Evolutionary conservation across 1,284 basidiomycete species (phyloP).

Genomic region (Ceratobasidium theobromae): DNA sequence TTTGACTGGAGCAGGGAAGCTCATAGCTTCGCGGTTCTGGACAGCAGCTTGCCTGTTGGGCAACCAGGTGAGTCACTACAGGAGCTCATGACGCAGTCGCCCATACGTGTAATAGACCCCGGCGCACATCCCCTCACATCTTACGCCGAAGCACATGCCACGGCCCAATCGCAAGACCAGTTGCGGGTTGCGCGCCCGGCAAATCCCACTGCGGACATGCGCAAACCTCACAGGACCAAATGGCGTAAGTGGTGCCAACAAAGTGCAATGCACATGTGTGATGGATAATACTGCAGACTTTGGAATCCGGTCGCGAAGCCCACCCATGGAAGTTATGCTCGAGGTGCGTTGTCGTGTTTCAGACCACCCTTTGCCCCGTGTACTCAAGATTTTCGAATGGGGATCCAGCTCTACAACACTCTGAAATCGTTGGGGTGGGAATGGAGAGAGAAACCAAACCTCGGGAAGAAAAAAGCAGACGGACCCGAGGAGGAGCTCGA

Average conservation of each 20-base stretch:
- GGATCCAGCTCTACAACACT: slow-evolving; percentile 71
- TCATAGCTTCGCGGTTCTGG: slow-evolving; percentile 76
- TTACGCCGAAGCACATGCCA: slow-evolving; percentile 46
- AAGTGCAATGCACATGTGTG: background rate
- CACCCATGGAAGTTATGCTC: slow-evolving; percentile 99
- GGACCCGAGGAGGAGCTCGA: slow-evolving; percentile 47
- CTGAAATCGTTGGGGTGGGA: slow-evolving; percentile 92
- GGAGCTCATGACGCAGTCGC: background rate
- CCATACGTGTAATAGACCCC: background rate
- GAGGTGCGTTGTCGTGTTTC: slow-evolving; percentile 59
- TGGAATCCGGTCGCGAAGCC: slow-evolving; percentile 91
- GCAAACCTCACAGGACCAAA: slow-evolving; percentile 26
- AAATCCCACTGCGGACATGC: slow-evolving; percentile 56
- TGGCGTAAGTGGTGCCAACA: slow-evolving; percentile 12
- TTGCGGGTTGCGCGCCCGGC: slow-evolving; percentile 45
- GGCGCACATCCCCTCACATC: slow-evolving; percentile 54
- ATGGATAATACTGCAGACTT: slow-evolving; percentile 84
- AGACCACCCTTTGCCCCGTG: background rate
- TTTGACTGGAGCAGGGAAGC: slow-evolving; percentile 47
- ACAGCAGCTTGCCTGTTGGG: slow-evolving; percentile 69
- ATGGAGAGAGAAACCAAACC: slow-evolving; percentile 75
- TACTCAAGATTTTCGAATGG: background rate
- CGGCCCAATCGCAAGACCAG: slow-evolving; percentile 52
- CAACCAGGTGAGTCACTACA: slow-evolving; percentile 12
- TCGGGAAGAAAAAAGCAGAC: slow-evolving; percentile 32